Base-by-base conservation (phyloP, 2,329 filamentous ascomycete genomes). In the Colletotrichum euphorbiae region DNA sequence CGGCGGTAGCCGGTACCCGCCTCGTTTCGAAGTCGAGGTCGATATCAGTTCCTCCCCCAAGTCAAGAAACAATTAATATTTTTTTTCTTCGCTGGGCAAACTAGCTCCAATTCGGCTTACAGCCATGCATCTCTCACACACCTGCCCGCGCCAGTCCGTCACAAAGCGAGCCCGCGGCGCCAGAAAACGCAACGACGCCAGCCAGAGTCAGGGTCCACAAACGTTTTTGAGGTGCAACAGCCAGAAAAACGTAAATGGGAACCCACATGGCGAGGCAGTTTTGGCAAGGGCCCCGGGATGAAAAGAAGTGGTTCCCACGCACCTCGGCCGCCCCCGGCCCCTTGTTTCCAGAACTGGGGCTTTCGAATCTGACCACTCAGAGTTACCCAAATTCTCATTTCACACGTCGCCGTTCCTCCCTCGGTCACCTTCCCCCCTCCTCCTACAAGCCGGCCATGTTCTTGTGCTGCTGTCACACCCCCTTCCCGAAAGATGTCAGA, bases 381-480 rank as follows among this genome's bases (percentile, higher is more conserved):
- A 55, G 54, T 6, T 15, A 42, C n/a, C 9, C 64, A 58, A 70
- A 68, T 70, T 68, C 64, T 59, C 48, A 70, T 70, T 68, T 55
- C 54, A 54, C 60, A 57, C 38, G 38, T 60, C 45, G 36, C 61
- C 43, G 61, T 58, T 58, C 54, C 28, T 54, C 64, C 43, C 57
- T 48, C 48, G 43, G 52, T 51, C 60, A 52, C 36, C 60, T 13
- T 50, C 56, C 36, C 40, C 46, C 42, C 21, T 21, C 21, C 21
- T 21, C 21, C 21, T 21, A 21, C 21, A 21, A 21, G 21, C 21
- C 24, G 24, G 24, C 4, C 24, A 24, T 24, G 11, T 15, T 51
- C 13, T n/a, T 58, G 42, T 24, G 24, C 24, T 24, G 24, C 55
- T 59, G 42, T 46, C 56, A 24, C 56, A n/a, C 57, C 57, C 57